phyloP scores from a whole-genome alignment of 768 basidiomycete genomes.

The Lyophyllum decastes region DNA sequence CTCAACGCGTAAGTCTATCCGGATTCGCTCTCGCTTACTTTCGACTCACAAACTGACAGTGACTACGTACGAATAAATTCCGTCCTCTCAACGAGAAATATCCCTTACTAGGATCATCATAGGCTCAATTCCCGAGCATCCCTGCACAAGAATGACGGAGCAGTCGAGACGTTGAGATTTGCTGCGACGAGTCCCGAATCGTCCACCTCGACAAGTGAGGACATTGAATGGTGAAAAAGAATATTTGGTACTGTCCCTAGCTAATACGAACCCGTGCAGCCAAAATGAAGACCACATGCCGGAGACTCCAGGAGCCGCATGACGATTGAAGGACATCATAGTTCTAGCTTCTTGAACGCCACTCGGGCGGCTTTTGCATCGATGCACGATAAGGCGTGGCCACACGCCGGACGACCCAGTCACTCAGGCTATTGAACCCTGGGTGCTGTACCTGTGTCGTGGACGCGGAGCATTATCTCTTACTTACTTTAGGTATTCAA shows the following conservation, averaged over 20 bases:
- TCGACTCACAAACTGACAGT: not conserved
- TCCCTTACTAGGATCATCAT: not conserved
- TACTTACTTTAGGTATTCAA: not conserved
- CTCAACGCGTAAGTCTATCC: slow-evolving; percentile 7
- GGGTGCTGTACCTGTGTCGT: too few relatives aligned
- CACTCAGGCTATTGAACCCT: too few relatives aligned
- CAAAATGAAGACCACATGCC: not conserved
- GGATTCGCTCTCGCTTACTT: not conserved
- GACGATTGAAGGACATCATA: not conserved
- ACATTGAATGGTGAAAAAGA: not conserved
- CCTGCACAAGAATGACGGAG: not conserved
- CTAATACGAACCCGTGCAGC: not conserved
- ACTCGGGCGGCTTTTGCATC: too few relatives aligned
- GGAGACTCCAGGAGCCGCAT: not conserved
- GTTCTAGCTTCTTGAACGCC: too few relatives aligned
- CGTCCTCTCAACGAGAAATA: not conserved
- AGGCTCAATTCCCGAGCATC: not conserved
- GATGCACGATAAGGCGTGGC: too few relatives aligned
- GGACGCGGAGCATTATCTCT: too few relatives aligned
- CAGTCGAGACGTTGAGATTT: not conserved
- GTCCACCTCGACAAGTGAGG: not conserved
- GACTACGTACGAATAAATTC: not conserved
- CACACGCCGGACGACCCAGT: too few relatives aligned
- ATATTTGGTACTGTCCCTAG: not conserved
- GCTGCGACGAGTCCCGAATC: not conserved